phyloP scores from a whole-genome alignment of 23 red algal species.

The Pyropia haitanensis region DNA sequence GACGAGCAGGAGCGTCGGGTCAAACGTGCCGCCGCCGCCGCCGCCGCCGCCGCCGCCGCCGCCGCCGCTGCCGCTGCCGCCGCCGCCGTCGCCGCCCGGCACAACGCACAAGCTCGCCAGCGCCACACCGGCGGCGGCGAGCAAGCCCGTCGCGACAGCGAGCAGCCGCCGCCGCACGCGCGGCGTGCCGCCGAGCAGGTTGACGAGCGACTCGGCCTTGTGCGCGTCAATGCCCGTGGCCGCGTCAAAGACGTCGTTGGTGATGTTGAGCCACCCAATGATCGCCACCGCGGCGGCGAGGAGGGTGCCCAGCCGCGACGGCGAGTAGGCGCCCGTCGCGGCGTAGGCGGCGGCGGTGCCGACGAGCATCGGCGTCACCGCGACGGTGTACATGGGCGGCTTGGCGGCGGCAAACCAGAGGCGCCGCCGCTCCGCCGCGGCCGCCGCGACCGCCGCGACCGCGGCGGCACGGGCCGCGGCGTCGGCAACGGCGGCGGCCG shows the following conservation, averaged over 20 bases:
- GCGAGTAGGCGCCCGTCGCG: background rate
- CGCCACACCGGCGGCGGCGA: constrained; percentile 2
- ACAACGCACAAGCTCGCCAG: background rate
- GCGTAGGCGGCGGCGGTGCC: constrained; percentile 19
- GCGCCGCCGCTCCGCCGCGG: background rate
- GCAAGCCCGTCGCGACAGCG: constrained; percentile 1
- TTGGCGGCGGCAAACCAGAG: constrained; percentile 64
- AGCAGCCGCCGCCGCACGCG: constrained; percentile 14
- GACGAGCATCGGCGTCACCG: constrained; percentile 44
- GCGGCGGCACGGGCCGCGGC: too few relatives aligned
- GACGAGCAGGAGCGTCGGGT: constrained; percentile 10
- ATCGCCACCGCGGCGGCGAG: constrained; percentile 24
- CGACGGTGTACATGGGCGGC: constrained; percentile 74
- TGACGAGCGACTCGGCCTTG: constrained; percentile 59
- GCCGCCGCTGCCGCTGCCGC: too few relatives aligned
- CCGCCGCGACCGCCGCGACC: too few relatives aligned
- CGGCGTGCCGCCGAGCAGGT: constrained; percentile 29
- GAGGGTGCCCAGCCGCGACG: background rate
- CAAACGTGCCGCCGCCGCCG: constrained; percentile 2
- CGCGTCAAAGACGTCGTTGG: constrained; percentile 67
- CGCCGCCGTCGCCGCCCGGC: background rate
- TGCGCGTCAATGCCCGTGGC: constrained; percentile 46
- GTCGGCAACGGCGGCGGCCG: too few relatives aligned
- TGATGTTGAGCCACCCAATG: constrained; percentile 61
- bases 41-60: too few relatives aligned